Percentiles rank a stretch among this genome's conserved stretches.
These are phyloP conservation scores for Paramecium sonneborni DNA, from an alignment of 73 alveolate genomes.

Conservation along the genomic window DNA sequence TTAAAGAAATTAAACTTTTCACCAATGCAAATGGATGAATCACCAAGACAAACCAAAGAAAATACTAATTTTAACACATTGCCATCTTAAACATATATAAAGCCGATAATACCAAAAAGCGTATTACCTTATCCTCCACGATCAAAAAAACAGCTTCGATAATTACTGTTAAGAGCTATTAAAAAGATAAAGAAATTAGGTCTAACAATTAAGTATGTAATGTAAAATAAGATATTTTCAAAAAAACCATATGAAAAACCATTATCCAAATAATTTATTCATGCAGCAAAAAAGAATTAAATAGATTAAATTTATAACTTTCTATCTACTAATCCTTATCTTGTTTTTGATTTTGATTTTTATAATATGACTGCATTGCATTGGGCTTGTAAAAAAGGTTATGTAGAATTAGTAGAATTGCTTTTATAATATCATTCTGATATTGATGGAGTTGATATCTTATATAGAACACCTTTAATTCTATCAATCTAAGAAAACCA, in stretches of 20 bases:
- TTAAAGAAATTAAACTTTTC: neutral
- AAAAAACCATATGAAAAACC: conserved; percentile 53
- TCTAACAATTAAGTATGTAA: neutral
- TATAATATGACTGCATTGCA: conserved; percentile 49
- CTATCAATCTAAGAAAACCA: neutral
- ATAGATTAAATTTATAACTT: neutral
- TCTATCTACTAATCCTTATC: neutral
- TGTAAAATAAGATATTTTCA: conserved; percentile 19
- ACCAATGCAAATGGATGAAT: neutral
- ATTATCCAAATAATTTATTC: neutral
- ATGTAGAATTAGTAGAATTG: neutral
- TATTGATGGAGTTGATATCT: conserved; percentile 45
- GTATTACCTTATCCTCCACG: conserved; percentile 33
- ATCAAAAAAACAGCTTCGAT: conserved; percentile 21
- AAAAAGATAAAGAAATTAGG: conserved; percentile 13
- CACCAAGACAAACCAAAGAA: neutral
- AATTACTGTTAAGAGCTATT: conserved; percentile 22
- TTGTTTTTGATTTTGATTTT: conserved; percentile 50
- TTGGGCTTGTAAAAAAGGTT: conserved; percentile 55
- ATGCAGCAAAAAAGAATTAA: conserved; percentile 41
- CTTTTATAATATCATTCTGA: neutral
- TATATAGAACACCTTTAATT: conserved; percentile 47
- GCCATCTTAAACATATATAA: neutral
- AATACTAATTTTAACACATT: neutral
- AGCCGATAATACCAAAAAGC: neutral